A percentile compares a stretch with the other conserved stretches of the same genome.
Conservation (phyloP, 176 grass and related monocot species). For the Zoysia japonica region DNA sequence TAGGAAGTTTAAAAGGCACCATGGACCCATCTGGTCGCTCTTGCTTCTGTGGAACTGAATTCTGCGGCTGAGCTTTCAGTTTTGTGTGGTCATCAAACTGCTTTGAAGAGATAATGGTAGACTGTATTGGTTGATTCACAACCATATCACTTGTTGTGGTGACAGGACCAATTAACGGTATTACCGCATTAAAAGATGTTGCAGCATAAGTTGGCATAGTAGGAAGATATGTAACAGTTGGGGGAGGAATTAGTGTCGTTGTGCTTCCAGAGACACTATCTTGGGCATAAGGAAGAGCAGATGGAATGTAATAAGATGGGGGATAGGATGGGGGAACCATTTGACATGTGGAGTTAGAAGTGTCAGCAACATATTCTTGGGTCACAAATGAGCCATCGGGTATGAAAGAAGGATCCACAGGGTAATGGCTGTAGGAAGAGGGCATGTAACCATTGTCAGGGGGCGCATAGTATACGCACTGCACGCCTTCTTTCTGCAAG, state of each 20-base stretch:
- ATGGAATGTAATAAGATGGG: constrained; percentile 57
- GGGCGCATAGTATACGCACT: constrained; percentile 58
- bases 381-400: constrained; percentile 47
- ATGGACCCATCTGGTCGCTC: constrained; percentile 34
- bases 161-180: constrained; percentile 34
- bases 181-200: constrained; percentile 37
- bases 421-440: constrained; percentile 63
- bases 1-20: constrained; percentile 26
- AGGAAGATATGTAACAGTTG: constrained; percentile 42
- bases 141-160: constrained; percentile 36
- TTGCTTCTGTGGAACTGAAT: constrained; percentile 53
- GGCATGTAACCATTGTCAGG: constrained; percentile 65
- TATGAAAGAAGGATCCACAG: constrained; percentile 47
- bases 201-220: constrained; percentile 39
- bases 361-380: constrained; percentile 54
- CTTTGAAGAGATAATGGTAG: constrained; percentile 51
- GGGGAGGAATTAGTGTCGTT: constrained; percentile 10
- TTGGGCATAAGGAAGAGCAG: constrained; percentile 49
- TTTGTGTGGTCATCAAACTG: constrained; percentile 51
- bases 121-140: constrained; percentile 43
- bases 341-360: constrained; percentile 56
- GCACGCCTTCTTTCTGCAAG: constrained; percentile 61
- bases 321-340: constrained; percentile 49
- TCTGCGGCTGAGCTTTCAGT: constrained; percentile 46
- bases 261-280: constrained; percentile 50